Evolutionary conservation across 2,329 filamentous ascomycete species (phyloP).

Genomic region (Chlorencoelia australis): DNA sequence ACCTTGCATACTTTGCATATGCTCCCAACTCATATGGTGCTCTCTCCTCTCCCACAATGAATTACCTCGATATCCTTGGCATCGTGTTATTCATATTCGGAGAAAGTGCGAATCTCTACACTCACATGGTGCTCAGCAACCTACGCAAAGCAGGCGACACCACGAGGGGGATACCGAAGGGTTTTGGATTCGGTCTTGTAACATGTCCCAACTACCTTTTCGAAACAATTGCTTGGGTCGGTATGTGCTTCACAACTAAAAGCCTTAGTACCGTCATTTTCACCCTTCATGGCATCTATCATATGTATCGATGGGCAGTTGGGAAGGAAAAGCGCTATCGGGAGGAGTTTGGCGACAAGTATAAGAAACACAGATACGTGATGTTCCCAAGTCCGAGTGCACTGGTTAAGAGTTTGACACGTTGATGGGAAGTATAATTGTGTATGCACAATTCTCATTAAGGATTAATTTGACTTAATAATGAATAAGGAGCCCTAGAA

Average conservation of each 20-base stretch:
- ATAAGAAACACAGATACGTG: slow-evolving; percentile 86
- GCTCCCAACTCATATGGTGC: slow-evolving; percentile 61
- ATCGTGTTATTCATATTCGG: slow-evolving; percentile 65
- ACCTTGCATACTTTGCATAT: slow-evolving; percentile 81
- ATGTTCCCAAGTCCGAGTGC: slow-evolving; percentile 47
- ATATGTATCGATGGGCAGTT: slow-evolving; percentile 81
- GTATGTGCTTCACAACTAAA: slow-evolving; percentile 68
- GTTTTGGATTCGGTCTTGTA: slow-evolving; percentile 75
- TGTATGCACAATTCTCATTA: too few relatives aligned
- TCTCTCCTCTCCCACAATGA: slow-evolving; percentile 25
- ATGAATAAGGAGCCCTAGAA: too few relatives aligned
- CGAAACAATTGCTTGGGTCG: slow-evolving; percentile 78
- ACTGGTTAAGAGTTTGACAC: slow-evolving; percentile 10
- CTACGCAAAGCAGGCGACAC: slow-evolving; percentile 72
- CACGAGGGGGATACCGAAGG: slow-evolving; percentile 77
- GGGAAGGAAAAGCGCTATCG: slow-evolving; percentile 90
- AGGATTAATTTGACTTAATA: too few relatives aligned
- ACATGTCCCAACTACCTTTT: slow-evolving; percentile 98
- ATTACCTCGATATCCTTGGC: slow-evolving; percentile 51
- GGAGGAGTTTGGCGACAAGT: slow-evolving; percentile 83
- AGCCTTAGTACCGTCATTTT: slow-evolving; percentile 73
- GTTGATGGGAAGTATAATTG: slow-evolving; percentile 1
- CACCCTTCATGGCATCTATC: slow-evolving; percentile 57
- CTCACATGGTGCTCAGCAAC: slow-evolving; percentile 69
- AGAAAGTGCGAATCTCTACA: slow-evolving; percentile 69